Base-by-base conservation (phyloP, 108 stramenopile species). In the Fragilaria crotonensis region DNA sequence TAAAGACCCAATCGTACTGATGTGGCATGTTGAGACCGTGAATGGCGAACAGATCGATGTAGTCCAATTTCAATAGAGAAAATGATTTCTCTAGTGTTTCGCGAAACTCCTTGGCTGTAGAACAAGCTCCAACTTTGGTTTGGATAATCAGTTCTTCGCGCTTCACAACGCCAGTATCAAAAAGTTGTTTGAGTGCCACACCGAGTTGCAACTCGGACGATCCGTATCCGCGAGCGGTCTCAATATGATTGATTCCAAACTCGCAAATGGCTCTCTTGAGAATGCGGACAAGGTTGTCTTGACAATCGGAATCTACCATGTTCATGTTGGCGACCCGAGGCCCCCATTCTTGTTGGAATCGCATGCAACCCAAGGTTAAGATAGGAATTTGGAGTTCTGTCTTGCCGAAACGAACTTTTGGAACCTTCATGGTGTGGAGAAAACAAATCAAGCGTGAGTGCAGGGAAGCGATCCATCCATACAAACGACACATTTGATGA, bases 161-260 rank as follows among this genome's bases (percentile, higher is more conserved):
- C 48, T 76, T 78, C 45, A 78, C 64, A 9, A 72, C 68, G 0
- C 83, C 86, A 44, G 75, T 70, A 11, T 59, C 60, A 27, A 89
- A 85, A n/a, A 93, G 51, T 27, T 74, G 52, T 53, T 84, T 72
- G 32, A 93, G 62, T 7, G 92, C 92, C 28, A 60, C 22, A 9
- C 92, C 92, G 30, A 87, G 64, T 61, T 93, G 92, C 29, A 89
- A 45, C 55, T 93, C 84, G 14, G 83, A 83, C 30, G 60, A 73
- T 14, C 93, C 87, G 56, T 93, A 88, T n/a, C 82, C 85, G 30
- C 65, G 59, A 14, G 95, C 95, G 14, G 91, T 93, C 55, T 96
- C 95, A 63, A 96, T 88, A 68, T 96, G 95, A 67, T 89, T 93
- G 31, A 94, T 77, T 22, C 95, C 95, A 52, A 81, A 77, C 44